Evolutionary conservation across 441 rosid genomes (phyloP).

Genomic region (Raphanus hybrid): DNA sequence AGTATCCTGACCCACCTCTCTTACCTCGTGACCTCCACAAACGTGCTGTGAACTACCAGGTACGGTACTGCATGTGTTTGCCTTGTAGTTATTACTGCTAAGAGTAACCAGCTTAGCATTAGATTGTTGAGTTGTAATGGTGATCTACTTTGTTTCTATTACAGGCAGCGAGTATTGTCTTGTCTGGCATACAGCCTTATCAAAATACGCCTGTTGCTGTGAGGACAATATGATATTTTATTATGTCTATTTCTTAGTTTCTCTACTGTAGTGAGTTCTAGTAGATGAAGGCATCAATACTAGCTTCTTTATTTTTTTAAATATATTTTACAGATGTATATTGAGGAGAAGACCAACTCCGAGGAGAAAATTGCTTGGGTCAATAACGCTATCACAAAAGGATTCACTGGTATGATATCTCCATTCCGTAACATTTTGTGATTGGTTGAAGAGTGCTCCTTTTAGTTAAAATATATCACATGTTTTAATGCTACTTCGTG

Average conservation of each 20-base stretch:
- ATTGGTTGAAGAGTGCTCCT: neutral
- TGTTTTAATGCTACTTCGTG: neutral
- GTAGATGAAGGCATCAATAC: neutral
- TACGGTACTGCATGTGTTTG: too few species aligned
- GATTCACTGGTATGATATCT: conserved; percentile 61
- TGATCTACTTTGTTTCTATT: conserved; percentile 1
- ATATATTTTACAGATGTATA: conserved; percentile 46
- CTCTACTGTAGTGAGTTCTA: neutral
- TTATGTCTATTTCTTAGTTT: neutral
- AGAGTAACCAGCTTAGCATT: too few species aligned
- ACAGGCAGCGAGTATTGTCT: conserved; percentile 75
- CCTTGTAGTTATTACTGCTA: too few species aligned
- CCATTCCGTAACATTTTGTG: neutral
- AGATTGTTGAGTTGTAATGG: too few species aligned
- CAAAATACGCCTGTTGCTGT: conserved; percentile 51
- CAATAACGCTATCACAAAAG: conserved; percentile 59
- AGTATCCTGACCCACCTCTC: too few species aligned
- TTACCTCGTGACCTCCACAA: too few species aligned
- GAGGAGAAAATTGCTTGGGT: conserved; percentile 62
- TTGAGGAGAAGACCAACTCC: conserved; percentile 57
- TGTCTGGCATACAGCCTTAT: conserved; percentile 80
- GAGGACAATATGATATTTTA: conserved; percentile 23
- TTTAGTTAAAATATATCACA: neutral
- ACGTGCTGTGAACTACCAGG: too few species aligned
- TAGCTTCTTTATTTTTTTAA: neutral